Conservation (phyloP, 2,329 filamentous ascomycete genomes). For the Mycocentrospora acerina region DNA sequence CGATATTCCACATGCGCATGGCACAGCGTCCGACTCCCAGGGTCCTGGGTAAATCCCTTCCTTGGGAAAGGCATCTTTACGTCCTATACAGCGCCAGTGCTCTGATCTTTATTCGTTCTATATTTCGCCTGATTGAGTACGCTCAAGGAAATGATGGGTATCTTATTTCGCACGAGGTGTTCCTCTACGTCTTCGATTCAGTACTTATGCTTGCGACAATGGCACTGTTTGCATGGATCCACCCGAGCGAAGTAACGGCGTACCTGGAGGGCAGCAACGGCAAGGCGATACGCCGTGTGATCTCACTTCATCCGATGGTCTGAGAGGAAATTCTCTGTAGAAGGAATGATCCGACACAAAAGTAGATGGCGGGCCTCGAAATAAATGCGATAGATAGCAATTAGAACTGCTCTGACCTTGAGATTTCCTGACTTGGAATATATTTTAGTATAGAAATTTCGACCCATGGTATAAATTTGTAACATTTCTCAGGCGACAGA, state of each 20-base stretch:
- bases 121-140: constrained; percentile 55
- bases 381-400: too few relatives aligned
- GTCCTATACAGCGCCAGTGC: constrained; percentile 47
- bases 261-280: not conserved
- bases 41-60: constrained; percentile 4
- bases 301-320: constrained; percentile 6
- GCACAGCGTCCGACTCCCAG: not conserved
- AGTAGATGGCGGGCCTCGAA: too few relatives aligned
- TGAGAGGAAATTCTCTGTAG: too few relatives aligned
- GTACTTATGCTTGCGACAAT: constrained; percentile 47
- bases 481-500: too few relatives aligned
- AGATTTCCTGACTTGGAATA: too few relatives aligned
- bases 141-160: constrained; percentile 47
- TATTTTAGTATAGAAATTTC: too few relatives aligned
- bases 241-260: constrained; percentile 36
- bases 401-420: too few relatives aligned
- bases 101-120: constrained; percentile 52
- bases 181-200: constrained; percentile 50
- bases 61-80: constrained; percentile 41
- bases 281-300: constrained; percentile 1
- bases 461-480: too few relatives aligned
- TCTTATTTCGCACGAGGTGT: constrained; percentile 47
- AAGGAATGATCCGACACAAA: too few relatives aligned
- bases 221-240: constrained; percentile 40
- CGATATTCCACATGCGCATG: constrained; percentile 21